Percentiles rank a stretch among this genome's conserved stretches.
Conservation (phyloP, 257 asterid species). For the Leptodermis oblonga region DNA sequence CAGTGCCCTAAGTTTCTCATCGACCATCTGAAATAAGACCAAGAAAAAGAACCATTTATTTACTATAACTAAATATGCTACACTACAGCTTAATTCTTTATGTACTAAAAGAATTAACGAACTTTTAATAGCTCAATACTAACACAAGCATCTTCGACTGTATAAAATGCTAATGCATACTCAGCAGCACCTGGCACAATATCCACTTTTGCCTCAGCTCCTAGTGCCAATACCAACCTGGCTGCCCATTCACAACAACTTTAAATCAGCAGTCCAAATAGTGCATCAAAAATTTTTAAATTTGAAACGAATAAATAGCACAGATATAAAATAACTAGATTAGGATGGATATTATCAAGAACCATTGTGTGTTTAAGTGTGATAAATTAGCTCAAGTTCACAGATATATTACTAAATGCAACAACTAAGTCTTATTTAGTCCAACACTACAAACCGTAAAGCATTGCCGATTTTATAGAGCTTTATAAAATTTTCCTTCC, state of each 20-base stretch:
- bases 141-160: conserved; percentile 89
- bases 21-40: conserved; percentile 57
- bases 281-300: not conserved
- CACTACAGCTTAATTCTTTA: conserved; percentile 4
- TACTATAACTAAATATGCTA: conserved; percentile 12
- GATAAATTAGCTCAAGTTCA: not conserved
- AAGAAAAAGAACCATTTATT: conserved; percentile 16
- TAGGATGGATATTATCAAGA: not conserved
- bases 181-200: conserved; percentile 83
- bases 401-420: too few species aligned
- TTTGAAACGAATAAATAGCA: not conserved
- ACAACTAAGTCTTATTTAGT: too few species aligned
- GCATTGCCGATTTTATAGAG: too few species aligned
- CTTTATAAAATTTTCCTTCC: too few species aligned
- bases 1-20: conserved; percentile 57
- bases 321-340: not conserved
- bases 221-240: conserved; percentile 98
- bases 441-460: too few species aligned
- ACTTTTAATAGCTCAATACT: conserved; percentile 27
- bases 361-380: not conserved
- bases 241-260: conserved; percentile 59
- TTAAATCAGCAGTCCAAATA: conserved; percentile 26
- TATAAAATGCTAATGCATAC: conserved; percentile 87
- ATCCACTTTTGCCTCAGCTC: conserved; percentile 87
- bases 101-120: not conserved